Conservation (phyloP, 768 basidiomycete species). For the Suillus subluteus region DNA sequence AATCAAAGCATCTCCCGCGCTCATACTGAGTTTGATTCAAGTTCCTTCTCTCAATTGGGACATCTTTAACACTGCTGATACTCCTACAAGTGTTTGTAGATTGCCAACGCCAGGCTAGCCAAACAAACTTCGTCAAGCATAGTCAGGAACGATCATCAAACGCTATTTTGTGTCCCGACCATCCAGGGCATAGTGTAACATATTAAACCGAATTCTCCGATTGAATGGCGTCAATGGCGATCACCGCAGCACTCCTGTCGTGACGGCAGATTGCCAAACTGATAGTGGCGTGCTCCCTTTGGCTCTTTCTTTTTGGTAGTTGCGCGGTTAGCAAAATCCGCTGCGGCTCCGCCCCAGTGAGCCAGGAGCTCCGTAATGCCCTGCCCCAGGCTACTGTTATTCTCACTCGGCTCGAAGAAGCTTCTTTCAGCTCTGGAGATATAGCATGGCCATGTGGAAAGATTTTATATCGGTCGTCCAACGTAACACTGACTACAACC, state of each 20-base stretch:
- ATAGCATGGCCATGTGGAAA: not conserved
- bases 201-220: not conserved
- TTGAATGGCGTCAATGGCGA: not conserved
- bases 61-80: not conserved
- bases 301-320: not conserved
- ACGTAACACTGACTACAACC: too few relatives aligned
- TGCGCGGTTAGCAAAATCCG: not conserved
- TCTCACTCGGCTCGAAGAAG: not conserved
- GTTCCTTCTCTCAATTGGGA: not conserved
- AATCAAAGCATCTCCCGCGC: not conserved
- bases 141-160: slow-evolving; percentile 8
- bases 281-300: slow-evolving; percentile 1
- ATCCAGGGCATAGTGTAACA: not conserved
- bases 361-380: not conserved
- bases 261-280: not conserved
- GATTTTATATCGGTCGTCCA: not conserved
- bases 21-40: not conserved
- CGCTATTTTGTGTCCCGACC: not conserved
- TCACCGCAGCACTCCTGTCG: not conserved
- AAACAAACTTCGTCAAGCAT: not conserved
- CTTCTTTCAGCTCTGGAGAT: not conserved
- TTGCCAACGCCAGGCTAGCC: not conserved
- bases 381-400: not conserved
- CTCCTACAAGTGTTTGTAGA: not conserved
- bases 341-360: slow-evolving; percentile 3